Base-by-base conservation (phyloP, 2,329 filamentous ascomycete genomes). In the Biscogniauxia marginata region DNA sequence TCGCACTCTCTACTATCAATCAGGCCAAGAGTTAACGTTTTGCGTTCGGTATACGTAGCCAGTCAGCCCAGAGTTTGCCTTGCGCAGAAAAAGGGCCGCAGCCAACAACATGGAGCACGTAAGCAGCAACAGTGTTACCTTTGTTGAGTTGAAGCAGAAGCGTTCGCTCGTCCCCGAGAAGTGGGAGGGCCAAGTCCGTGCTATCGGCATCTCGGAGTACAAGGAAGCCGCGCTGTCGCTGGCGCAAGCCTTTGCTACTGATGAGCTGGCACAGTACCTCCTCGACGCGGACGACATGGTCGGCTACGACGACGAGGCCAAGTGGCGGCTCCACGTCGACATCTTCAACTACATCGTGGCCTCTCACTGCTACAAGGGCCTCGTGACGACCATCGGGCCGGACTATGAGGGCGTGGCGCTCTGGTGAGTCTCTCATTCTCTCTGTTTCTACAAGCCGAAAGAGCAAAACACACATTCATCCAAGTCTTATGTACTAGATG, bases 301-400 rank as follows among this genome's bases (percentile, higher is more conserved):
- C 59, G 72, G 79, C 59, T 83, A 82, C 74, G 81, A 84, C 49
- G 79, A 84, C 67, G 84, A 90, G 71, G 78, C 85, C 69, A 87
- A 86, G 69, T 95, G 88, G 87, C 83, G 85, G 63, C 79, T 95
- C 47, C 90, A 95, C 72, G 80, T 89, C 63, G 83, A 88, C 69
- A 88, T 92, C 65, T 84, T 93, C 78, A 87, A 86, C 64, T 93
- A 91, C 73, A 82, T 91, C 64, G 86, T 87, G 50, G 89, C 90
- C 56, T 86, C 89, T 58, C 89, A 92, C 71, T 86, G 85, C 72
- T 81, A 89, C 67, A 86, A 86, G 64, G 91, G 90, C 54, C 73
- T 91, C 56, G 90, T 90, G 53, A 87, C 89, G 47, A 85, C 87
- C 54, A 85, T 90, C 59, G 91, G 90, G 18, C 82, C 85, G 5